A percentile compares a stretch with the other conserved stretches of the same genome.
Conservation (phyloP, 1,139 yeast genomes). For the Hanseniaspora sp. region DNA sequence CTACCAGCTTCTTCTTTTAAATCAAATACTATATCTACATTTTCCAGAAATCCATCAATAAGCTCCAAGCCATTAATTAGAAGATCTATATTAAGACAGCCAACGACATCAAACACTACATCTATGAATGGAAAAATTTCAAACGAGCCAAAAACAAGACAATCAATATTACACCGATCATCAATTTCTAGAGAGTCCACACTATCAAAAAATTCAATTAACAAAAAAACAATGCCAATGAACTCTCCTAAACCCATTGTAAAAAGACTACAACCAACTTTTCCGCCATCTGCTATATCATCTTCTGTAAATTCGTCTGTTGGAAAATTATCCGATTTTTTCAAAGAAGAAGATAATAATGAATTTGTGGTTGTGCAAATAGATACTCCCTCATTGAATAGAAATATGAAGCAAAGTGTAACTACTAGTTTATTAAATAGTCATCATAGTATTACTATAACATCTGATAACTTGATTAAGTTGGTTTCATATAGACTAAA, state of each 20-base stretch:
- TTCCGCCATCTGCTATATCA: slow-evolving; percentile 1
- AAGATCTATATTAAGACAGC: background rate
- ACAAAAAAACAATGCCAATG: background rate
- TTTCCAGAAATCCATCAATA: no score
- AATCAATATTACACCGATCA: background rate
- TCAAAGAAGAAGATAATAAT: background rate
- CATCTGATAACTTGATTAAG: slow-evolving; percentile 12
- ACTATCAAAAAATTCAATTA: background rate
- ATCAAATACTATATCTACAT: no score
- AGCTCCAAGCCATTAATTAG: background rate
- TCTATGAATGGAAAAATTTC: background rate
- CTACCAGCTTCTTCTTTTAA: no score
- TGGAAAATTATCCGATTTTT: background rate
- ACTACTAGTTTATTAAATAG: background rate
- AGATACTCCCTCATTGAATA: background rate
- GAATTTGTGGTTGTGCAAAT: slow-evolving; percentile 11
- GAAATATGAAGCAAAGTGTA: background rate
- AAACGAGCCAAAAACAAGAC: background rate
- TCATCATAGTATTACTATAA: background rate
- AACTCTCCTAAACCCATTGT: slow-evolving; percentile 12
- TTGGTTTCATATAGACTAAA: slow-evolving; percentile 24
- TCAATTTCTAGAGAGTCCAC: background rate
- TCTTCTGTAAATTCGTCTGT: slow-evolving; percentile 9
- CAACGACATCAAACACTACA: background rate
- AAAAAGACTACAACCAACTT: background rate